Percentiles rank a stretch among this genome's conserved stretches.
Conservation (phyloP, 441 rosid genomes). For the Hura crepitans region DNA sequence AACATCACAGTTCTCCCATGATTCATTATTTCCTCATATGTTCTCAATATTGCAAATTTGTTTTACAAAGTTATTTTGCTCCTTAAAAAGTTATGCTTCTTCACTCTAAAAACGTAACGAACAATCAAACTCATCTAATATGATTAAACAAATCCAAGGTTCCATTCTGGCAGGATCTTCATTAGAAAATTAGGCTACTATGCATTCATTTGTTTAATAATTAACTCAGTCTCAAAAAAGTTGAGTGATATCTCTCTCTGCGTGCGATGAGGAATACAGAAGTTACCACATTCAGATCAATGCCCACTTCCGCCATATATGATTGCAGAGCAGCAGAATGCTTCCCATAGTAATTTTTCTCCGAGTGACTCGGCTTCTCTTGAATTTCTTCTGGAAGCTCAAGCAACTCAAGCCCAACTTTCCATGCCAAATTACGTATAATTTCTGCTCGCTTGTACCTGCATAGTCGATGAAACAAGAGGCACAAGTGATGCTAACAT, state of each 20-base stretch:
- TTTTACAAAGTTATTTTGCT: background rate
- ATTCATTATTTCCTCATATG: background rate
- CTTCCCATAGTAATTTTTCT: conserved; percentile 60
- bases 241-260: background rate
- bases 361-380: conserved; percentile 59
- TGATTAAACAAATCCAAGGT: background rate
- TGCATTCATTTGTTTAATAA: background rate
- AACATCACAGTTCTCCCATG: background rate
- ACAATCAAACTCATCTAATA: no score
- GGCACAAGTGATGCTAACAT: background rate
- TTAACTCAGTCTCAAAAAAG: background rate
- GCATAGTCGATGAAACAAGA: conserved; percentile 21
- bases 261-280: conserved; percentile 4
- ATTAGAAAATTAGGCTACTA: background rate
- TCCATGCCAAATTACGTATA: conserved; percentile 69
- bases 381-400: conserved; percentile 74
- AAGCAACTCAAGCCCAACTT: conserved; percentile 61
- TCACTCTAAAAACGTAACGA: no score
- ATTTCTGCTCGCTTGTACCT: conserved; percentile 81
- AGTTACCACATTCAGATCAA: conserved; percentile 77
- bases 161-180: background rate
- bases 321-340: conserved; percentile 61
- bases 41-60: background rate
- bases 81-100: no score
- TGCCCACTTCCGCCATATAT: conserved; percentile 64